phyloP scores from a whole-genome alignment of 202 grass and related monocot genomes.

The Setaria italica region DNA sequence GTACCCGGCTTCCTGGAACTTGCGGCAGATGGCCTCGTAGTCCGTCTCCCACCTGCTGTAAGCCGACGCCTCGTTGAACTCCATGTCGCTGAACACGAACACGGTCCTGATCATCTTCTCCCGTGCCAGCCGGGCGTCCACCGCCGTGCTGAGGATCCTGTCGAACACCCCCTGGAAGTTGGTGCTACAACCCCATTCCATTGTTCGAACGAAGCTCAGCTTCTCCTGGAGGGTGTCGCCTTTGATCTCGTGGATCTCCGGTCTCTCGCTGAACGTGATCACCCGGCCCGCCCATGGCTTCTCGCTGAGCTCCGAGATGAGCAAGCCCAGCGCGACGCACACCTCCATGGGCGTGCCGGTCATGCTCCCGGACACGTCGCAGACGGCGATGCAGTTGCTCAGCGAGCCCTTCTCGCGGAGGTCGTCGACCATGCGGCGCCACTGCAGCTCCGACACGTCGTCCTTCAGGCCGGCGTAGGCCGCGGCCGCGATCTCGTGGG shows the following conservation, averaged over 20 bases:
- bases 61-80: not conserved
- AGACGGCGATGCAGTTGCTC: conserved; percentile 63
- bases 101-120: conserved; percentile 36
- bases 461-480: conserved; percentile 21
- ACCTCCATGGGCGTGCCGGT: conserved; percentile 53
- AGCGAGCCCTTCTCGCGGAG: conserved; percentile 43
- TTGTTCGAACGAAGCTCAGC: not conserved
- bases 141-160: conserved; percentile 47
- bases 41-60: not conserved
- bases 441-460: conserved; percentile 66
- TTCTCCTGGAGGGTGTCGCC: not conserved
- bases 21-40: conserved; percentile 22
- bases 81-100: conserved; percentile 38
- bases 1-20: conserved; percentile 15
- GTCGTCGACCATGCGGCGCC: conserved; percentile 64
- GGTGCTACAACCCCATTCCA: conserved; percentile 54
- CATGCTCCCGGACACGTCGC: conserved; percentile 75
- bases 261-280: not conserved
- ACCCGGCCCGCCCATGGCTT: conserved; percentile 58
- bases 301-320: conserved; percentile 71
- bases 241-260: not conserved
- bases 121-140: conserved; percentile 2
- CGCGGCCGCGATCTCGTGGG: conserved; percentile 56
- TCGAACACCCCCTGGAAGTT: conserved; percentile 66
- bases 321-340: conserved; percentile 59